Evolutionary conservation across 441 rosid species (phyloP).

Genomic region (Manihot esculenta): DNA sequence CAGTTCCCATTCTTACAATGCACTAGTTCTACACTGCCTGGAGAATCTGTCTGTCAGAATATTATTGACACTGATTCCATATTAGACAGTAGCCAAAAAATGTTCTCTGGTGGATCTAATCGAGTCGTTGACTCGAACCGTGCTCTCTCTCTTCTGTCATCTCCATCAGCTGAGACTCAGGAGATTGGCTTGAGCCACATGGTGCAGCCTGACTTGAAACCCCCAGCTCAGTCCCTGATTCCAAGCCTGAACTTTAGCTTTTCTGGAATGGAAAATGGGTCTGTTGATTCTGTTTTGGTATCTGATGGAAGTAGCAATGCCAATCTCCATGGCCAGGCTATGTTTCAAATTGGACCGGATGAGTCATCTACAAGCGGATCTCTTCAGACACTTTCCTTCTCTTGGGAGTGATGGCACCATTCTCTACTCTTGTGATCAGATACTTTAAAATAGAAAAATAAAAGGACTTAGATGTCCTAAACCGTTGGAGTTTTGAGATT

Average conservation of each 20-base stretch:
- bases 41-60: slow-evolving; percentile 35
- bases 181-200: slow-evolving; percentile 42
- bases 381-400: slow-evolving; percentile 51
- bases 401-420: slow-evolving; percentile 50
- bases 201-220: slow-evolving; percentile 38
- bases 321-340: slow-evolving; percentile 31
- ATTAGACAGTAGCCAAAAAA: slow-evolving; percentile 35
- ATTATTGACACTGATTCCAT: slow-evolving; percentile 27
- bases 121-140: slow-evolving; percentile 34
- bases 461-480: neutral
- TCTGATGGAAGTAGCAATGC: slow-evolving; percentile 32
- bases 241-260: slow-evolving; percentile 36
- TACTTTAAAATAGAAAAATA: neutral
- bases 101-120: slow-evolving; percentile 32
- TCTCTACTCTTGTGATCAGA: neutral
- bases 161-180: slow-evolving; percentile 41
- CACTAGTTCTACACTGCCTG: slow-evolving; percentile 25
- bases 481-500: neutral
- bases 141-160: slow-evolving; percentile 98
- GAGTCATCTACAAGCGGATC: slow-evolving; percentile 41
- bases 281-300: slow-evolving; percentile 31
- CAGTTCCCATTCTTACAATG: slow-evolving; percentile 47
- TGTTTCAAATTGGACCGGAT: slow-evolving; percentile 35
- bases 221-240: slow-evolving; percentile 38
- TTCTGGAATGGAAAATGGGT: slow-evolving; percentile 32